Base-by-base conservation (phyloP, 1,139 yeast genomes). In the Geotrichum klebahnii region DNA sequence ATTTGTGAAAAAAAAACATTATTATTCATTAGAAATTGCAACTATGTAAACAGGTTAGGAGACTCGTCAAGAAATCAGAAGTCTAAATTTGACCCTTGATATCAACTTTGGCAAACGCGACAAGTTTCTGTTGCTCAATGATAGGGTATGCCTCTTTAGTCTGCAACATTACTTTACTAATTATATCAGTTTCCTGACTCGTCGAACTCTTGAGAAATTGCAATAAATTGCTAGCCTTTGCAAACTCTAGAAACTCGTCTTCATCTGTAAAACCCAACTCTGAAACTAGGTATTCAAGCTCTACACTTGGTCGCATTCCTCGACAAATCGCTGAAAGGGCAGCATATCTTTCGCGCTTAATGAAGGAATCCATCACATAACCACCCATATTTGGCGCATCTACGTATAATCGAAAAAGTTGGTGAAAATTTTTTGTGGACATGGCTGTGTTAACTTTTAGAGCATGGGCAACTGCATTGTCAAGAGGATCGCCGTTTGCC, bases 31-130 rank as follows among this genome's bases (percentile, higher is more conserved):
- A 14, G 35, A 17, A 5, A n/a, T 10, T 19, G 8, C 35, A n/a
- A 9, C 16, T 19, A 32, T 32, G 12, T 5, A 5, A 10, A 14
- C 4, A n/a, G 17, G 23, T 20, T 16, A 14, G 6, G 4, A 23
- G 19, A 8, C n/a, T 5, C 24, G 8, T 20, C n/a, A 29, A 19
- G 24, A 20, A 38, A 22, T 3, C 6, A 16, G 3, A 20, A 29
- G 24, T 14, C 38, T 53, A 85, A 17, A 84, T 75, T 66, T 90
- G 97, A 0, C 97, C 97, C 70, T 89, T 90, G 54, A 90, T 89
- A 64, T 90, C 97, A n/a, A 90, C 81, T 62, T 78, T 84, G 53
- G 73, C 77, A 57, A 77, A 77, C 26, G 70, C 73, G 6, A 46
- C 50, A 12, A 41, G 38, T 20, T 74, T 68, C 44, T 70, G 68